Conservation (phyloP, 306 rosid genomes). For the Rubus idaeus region DNA sequence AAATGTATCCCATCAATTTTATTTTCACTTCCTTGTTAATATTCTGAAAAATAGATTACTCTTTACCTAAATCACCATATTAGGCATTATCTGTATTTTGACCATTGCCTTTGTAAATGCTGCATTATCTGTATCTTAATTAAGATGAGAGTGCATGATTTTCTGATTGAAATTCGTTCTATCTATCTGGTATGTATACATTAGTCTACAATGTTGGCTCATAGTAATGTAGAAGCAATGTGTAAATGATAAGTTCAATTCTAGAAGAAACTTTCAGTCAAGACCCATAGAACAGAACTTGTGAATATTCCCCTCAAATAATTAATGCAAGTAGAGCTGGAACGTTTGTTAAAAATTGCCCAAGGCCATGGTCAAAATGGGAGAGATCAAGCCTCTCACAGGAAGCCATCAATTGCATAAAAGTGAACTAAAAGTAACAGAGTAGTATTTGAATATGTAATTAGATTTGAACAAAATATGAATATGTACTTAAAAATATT, state of each 20-base stretch:
- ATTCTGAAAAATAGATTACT: too few relatives aligned
- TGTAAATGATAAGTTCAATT: not conserved
- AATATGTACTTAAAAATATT: not conserved
- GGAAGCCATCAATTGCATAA: constrained; percentile 49
- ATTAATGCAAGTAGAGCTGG: too few relatives aligned
- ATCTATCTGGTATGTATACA: not conserved
- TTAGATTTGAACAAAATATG: not conserved
- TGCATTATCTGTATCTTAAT: not conserved
- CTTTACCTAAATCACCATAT: too few relatives aligned
- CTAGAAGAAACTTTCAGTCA: not conserved
- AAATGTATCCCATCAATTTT: too few relatives aligned
- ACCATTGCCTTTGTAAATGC: too few relatives aligned
- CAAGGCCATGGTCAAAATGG: constrained; percentile 47
- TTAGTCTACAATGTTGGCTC: not conserved
- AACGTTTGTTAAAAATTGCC: too few relatives aligned
- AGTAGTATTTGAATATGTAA: not conserved
- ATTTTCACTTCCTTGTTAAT: too few relatives aligned
- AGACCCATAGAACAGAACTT: too few relatives aligned
- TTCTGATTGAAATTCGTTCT: not conserved
- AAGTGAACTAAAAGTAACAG: constrained; percentile 34
- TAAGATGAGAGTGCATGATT: not conserved
- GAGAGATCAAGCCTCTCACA: constrained; percentile 50
- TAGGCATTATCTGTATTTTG: too few relatives aligned
- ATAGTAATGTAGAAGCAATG: too few relatives aligned
- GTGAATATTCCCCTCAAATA: too few relatives aligned